Conservation (phyloP, 371 early-diverging fungal genomes). For the Apophysomyces elegans region DNA sequence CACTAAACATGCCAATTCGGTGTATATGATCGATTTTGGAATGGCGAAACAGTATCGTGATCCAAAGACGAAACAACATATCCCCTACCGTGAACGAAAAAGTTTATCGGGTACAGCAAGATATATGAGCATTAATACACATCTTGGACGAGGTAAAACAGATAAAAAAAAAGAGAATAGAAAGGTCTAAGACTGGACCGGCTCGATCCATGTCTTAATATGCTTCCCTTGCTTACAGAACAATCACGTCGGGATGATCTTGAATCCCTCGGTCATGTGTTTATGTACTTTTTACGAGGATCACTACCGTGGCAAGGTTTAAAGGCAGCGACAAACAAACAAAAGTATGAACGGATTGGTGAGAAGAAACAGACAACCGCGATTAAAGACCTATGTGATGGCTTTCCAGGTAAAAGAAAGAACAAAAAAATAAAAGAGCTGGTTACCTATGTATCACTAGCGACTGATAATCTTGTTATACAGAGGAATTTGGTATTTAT, state of each 20-base stretch:
- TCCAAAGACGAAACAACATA: slow-evolving; percentile 89
- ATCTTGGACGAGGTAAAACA: slow-evolving; percentile 75
- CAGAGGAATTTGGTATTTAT: slow-evolving; percentile 91
- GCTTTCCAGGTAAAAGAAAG: slow-evolving; percentile 63
- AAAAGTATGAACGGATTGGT: slow-evolving; percentile 94
- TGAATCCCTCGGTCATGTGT: slow-evolving; percentile 93
- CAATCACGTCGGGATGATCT: slow-evolving; percentile 96
- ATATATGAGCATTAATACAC: slow-evolving; percentile 97
- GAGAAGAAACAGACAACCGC: slow-evolving; percentile 85
- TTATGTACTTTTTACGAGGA: slow-evolving; percentile 94
- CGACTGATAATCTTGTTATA: slow-evolving; percentile 5
- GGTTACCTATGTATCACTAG: background rate
- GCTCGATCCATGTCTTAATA: background rate
- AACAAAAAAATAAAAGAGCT: background rate
- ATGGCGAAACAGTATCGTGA: slow-evolving; percentile 93
- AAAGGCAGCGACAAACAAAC: slow-evolving; percentile 90
- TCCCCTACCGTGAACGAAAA: slow-evolving; percentile 88
- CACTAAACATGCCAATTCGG: slow-evolving; percentile 58
- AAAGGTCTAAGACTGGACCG: too few species aligned
- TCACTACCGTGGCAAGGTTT: slow-evolving; percentile 96
- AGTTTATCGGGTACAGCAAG: slow-evolving; percentile 93
- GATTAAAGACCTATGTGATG: slow-evolving; percentile 84
- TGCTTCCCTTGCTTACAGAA: slow-evolving; percentile 50
- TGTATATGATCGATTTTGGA: slow-evolving; percentile 91
- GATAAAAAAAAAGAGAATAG: background rate